These are phyloP conservation scores for Alternaria sp. DNA, from an alignment of 2,329 filamentous ascomycete species.

Conservation along the genomic window DNA sequence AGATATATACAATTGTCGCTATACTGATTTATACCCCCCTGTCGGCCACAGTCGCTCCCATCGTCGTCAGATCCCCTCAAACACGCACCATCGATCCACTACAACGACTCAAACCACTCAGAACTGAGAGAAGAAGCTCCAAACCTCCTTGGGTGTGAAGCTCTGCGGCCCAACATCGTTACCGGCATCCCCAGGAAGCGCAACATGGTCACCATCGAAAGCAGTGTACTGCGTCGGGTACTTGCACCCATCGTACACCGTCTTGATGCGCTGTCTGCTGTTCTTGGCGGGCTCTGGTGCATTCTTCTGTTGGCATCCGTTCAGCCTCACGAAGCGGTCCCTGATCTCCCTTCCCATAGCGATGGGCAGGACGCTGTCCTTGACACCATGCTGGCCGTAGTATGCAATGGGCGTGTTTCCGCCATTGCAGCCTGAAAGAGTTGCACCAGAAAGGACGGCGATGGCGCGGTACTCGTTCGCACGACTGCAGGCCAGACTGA, in stretches of 20 bases:
- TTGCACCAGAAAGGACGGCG: conserved; percentile 32
- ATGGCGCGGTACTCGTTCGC: conserved; percentile 51
- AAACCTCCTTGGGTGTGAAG: conserved; percentile 35
- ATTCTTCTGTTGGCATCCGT: conserved; percentile 41
- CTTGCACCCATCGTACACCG: conserved; percentile 37
- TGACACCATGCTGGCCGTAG: conserved; percentile 51
- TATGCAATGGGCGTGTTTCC: conserved; percentile 51
- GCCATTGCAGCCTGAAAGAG: conserved; percentile 33
- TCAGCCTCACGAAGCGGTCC: conserved; percentile 49
- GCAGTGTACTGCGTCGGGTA: conserved; percentile 46
- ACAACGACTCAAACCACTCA: not conserved
- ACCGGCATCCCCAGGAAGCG: conserved; percentile 24
- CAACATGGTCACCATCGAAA: conserved; percentile 26
- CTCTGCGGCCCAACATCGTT: conserved; percentile 15
- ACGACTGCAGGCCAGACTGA: conserved; percentile 52
- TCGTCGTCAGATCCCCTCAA: not conserved
- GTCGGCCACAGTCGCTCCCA: not conserved
- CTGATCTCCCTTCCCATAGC: conserved; percentile 45
- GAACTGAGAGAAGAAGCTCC: conserved; percentile 46
- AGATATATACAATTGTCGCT: not conserved
- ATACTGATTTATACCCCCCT: no score
- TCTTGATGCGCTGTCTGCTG: conserved; percentile 21
- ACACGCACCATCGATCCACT: not conserved
- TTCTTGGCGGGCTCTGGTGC: conserved; percentile 23
- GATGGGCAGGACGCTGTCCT: conserved; percentile 49